phyloP scores from a whole-genome alignment of 805 yeast genomes.

The Nakazawaea laoshanensis region DNA sequence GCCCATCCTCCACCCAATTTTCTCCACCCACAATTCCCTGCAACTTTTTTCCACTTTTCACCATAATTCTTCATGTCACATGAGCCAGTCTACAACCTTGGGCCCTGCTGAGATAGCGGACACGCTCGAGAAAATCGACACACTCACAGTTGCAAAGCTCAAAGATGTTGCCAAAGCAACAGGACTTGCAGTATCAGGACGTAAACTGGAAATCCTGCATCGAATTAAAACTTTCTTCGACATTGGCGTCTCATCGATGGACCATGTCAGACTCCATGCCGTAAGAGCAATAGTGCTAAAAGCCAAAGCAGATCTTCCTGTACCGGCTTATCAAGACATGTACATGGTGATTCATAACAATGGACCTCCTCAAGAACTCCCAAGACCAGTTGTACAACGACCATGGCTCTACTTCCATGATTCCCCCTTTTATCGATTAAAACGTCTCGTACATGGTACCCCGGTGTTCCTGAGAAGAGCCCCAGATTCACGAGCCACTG shows the following conservation, averaged over 20 bases:
- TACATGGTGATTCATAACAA: slow-evolving; percentile 13
- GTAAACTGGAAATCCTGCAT: slow-evolving; percentile 52
- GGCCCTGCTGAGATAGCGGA: slow-evolving; percentile 12
- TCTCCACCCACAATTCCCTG: neutral
- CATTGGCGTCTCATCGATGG: slow-evolving; percentile 30
- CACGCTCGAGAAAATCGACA: slow-evolving; percentile 22
- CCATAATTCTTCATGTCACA: no score
- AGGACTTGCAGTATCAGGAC: slow-evolving; percentile 43
- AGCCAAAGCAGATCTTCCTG: slow-evolving; percentile 23
- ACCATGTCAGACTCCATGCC: slow-evolving; percentile 34
- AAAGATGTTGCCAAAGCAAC: slow-evolving; percentile 44
- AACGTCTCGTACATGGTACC: slow-evolving; percentile 35
- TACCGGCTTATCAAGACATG: slow-evolving; percentile 29
- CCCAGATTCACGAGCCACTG: slow-evolving; percentile 36
- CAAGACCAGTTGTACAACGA: slow-evolving; percentile 13
- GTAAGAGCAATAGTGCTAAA: slow-evolving; percentile 33
- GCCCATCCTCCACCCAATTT: neutral
- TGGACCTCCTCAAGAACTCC: slow-evolving; percentile 19
- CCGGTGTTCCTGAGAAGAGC: slow-evolving; percentile 36
- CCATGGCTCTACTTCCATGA: slow-evolving; percentile 41
- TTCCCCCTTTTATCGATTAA: slow-evolving; percentile 48
- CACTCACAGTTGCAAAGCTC: slow-evolving; percentile 41
- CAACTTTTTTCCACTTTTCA: neutral
- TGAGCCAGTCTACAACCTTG: no score
- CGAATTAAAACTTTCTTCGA: slow-evolving; percentile 39